Evolutionary conservation across 805 yeast genomes (phyloP), one percentile per base, ranked within the genome.

Genomic region (Lipomyces yamanashiensis): DNA sequence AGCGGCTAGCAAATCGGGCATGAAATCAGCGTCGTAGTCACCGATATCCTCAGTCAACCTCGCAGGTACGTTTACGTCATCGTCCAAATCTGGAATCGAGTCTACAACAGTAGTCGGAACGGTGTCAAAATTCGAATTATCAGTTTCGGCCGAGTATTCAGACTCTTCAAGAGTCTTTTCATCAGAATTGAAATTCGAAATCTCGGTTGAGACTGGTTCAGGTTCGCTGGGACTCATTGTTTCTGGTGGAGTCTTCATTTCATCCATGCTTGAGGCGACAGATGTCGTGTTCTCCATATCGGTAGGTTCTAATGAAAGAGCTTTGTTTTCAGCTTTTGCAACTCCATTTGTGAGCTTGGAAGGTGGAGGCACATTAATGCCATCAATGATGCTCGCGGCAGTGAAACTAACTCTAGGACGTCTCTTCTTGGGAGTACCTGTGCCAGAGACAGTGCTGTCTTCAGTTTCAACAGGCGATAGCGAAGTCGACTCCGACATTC

Each of bases 341-440:
- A 39, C n/a, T 9, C 47, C 34, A 8, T 47, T 49, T 17, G 36
- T 39, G 17, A 44, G 19, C 19, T 28, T 39, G 17, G 55, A 45
- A 19, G 45, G 33, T 13, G 47, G 33, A 1, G 54, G 53, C 12
- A 54, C 45, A 13, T 59, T 21, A 12, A 47, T 6, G 36, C 34
- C 23, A 17, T 47, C 59, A 17, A 48, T 40, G 23, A 39, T 41
- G 40, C 28, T 43, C 23, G 50, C 54, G 44, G 37, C 48, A 6
- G 66, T 47, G 43, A 64, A 58, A 34, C 63, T 61, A 40, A 64
- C 54, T 15, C 68, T 28, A 7, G 53, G 54, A 17, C 34, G 50
- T 43, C 60, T 62, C 63, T 58, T 57, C 55, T 49, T 54, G 21
- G 55, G 34, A 9, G 41, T 36, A 15, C 17, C 50, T 8, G 40